phyloP scores from a whole-genome alignment of 768 basidiomycete species.

The Termitomyces eurrhizus region DNA sequence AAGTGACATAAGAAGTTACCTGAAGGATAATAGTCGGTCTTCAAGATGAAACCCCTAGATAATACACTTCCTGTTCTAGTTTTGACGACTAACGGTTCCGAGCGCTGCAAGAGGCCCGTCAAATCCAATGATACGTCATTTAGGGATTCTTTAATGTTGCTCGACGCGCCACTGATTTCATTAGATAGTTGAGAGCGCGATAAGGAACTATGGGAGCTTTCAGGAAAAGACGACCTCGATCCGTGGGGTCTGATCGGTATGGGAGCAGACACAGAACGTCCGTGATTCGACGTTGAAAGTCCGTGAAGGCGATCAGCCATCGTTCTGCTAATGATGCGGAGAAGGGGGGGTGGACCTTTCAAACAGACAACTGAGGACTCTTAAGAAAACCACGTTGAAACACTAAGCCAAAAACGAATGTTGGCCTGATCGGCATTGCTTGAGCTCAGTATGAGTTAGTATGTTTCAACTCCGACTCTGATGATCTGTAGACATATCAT shows the following conservation, averaged over 20 bases:
- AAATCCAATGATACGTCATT: constrained; percentile 47
- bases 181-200: constrained; percentile 9
- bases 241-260: constrained; percentile 15
- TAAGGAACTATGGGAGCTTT: constrained; percentile 8
- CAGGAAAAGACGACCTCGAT: constrained; percentile 10
- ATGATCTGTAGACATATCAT: too few relatives aligned
- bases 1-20: constrained; percentile 31
- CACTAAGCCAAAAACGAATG: background rate
- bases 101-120: constrained; percentile 58
- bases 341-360: background rate
- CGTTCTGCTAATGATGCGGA: background rate
- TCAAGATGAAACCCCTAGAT: constrained; percentile 87
- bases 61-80: constrained; percentile 80
- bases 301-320: constrained; percentile 16
- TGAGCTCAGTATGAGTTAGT: too few relatives aligned
- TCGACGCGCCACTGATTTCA: constrained; percentile 8
- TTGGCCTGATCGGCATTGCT: background rate
- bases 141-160: constrained; percentile 12
- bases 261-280: constrained; percentile 14
- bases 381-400: constrained; percentile 14
- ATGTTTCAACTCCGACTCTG: background rate
- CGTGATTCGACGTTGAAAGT: constrained; percentile 7
- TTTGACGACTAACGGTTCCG: constrained; percentile 75
- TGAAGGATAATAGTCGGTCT: constrained; percentile 87
- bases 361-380: constrained; percentile 1